Percentiles rank a stretch among this genome's conserved stretches.
These are phyloP conservation scores for Bacterosira constricta DNA, from an alignment of 108 stramenopile species.

Conservation along the genomic window DNA sequence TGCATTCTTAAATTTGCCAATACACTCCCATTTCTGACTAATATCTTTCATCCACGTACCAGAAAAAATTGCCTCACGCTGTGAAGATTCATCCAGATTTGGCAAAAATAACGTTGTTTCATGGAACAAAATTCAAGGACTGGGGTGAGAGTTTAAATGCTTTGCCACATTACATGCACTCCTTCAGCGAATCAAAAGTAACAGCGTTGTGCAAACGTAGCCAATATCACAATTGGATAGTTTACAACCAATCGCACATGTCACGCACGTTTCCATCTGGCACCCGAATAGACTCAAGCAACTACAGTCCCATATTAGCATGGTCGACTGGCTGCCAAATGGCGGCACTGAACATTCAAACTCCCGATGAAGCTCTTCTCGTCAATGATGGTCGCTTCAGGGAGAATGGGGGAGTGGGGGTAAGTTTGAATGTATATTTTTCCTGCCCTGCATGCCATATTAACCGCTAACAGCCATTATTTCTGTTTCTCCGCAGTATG, in stretches of 20 bases:
- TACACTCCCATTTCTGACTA: not conserved
- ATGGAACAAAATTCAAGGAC: conserved; percentile 68
- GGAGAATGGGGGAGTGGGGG: conserved; percentile 88
- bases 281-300: conserved; percentile 85
- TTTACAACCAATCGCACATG: conserved; percentile 80
- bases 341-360: conserved; percentile 95
- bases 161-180: conserved; percentile 75
- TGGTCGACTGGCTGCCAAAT: conserved; percentile 94
- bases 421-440: no score
- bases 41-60: not conserved
- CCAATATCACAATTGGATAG: conserved; percentile 59
- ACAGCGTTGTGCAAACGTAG: conserved; percentile 41
- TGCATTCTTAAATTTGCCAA: not conserved
- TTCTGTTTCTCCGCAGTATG: no score
- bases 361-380: conserved; percentile 66
- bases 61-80: conserved; percentile 28
- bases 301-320: conserved; percentile 90
- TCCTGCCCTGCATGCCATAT: no score
- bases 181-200: conserved; percentile 79
- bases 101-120: conserved; percentile 69
- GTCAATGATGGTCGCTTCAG: conserved; percentile 92
- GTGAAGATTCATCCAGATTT: conserved; percentile 67
- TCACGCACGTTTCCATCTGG: conserved; percentile 93
- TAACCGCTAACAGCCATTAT: no score
- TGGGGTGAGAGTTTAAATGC: conserved; percentile 57